A percentile compares a stretch with the other conserved stretches of the same genome.
phyloP scores from a whole-genome alignment of 2,329 filamentous ascomycete species.

The Calonectria pseudoturangicola region DNA sequence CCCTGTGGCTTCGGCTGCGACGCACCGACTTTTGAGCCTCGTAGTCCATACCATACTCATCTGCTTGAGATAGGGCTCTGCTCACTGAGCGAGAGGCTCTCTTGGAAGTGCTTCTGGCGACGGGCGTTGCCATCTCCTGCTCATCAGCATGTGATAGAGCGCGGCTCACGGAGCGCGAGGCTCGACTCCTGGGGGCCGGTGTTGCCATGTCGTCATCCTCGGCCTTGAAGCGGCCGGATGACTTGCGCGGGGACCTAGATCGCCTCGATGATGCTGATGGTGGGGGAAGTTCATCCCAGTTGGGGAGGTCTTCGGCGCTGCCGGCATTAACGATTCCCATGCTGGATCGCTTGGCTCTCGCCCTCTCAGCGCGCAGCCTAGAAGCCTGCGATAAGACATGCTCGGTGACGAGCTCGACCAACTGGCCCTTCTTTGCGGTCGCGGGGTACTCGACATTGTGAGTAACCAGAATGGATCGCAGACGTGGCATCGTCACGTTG shows the following conservation, averaged over 20 bases:
- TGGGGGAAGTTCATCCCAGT: constrained; percentile 73
- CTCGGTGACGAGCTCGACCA: constrained; percentile 88
- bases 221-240: constrained; percentile 71
- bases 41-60: constrained; percentile 66
- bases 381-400: constrained; percentile 86
- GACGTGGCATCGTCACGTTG: constrained; percentile 87
- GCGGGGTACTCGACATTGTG: constrained; percentile 91
- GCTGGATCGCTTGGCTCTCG: constrained; percentile 89
- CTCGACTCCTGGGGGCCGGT: constrained; percentile 66
- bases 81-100: constrained; percentile 73
- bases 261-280: constrained; percentile 70
- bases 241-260: constrained; percentile 73
- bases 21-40: constrained; percentile 64
- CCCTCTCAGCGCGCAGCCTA: constrained; percentile 84
- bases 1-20: constrained; percentile 70
- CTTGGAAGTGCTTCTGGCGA: constrained; percentile 70
- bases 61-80: constrained; percentile 71
- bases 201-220: constrained; percentile 68
- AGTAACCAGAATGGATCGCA: constrained; percentile 93
- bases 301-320: constrained; percentile 79
- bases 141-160: constrained; percentile 69
- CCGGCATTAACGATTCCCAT: constrained; percentile 85
- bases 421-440: constrained; percentile 92
- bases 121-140: constrained; percentile 64
- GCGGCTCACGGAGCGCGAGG: constrained; percentile 72